Conservation (phyloP, 257 asterid species). For the Forsythia suspensa region DNA sequence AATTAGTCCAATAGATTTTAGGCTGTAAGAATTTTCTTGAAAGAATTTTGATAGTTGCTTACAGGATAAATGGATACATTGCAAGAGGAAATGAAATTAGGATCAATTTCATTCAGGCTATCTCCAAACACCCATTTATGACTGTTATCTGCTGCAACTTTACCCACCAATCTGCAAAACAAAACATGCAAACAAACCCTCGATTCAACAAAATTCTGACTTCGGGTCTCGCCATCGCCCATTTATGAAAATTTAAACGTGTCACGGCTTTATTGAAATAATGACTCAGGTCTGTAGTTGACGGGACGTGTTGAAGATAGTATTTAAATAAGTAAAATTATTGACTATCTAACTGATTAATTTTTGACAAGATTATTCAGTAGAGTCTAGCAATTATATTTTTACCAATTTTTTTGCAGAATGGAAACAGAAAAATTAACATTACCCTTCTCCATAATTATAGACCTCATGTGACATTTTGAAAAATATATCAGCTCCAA, state of each 20-base stretch:
- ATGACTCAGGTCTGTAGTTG: neutral
- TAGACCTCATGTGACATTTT: constrained; percentile 87
- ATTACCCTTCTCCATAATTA: constrained; percentile 83
- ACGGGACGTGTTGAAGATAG: neutral
- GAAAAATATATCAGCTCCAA: constrained; percentile 83
- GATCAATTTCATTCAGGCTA: constrained; percentile 51
- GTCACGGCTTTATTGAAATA: neutral
- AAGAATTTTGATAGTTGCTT: constrained; percentile 26
- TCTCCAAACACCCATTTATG: constrained; percentile 85
- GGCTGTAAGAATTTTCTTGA: neutral
- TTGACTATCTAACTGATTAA: neutral
- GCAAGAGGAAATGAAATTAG: constrained; percentile 63
- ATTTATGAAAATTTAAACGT: too few species aligned
- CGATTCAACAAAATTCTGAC: too few species aligned
- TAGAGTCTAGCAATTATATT: too few species aligned
- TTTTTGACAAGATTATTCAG: neutral
- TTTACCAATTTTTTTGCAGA: too few species aligned
- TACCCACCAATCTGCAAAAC: constrained; percentile 66
- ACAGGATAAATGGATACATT: constrained; percentile 68
- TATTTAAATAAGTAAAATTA: neutral
- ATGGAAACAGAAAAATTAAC: too few species aligned
- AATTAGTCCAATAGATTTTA: neutral
- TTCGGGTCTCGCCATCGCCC: too few species aligned
- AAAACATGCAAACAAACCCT: too few species aligned
- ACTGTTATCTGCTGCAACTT: constrained; percentile 81